Evolutionary conservation across 2,329 filamentous ascomycete genomes (phyloP).

Genomic region (Penicillium sp.): DNA sequence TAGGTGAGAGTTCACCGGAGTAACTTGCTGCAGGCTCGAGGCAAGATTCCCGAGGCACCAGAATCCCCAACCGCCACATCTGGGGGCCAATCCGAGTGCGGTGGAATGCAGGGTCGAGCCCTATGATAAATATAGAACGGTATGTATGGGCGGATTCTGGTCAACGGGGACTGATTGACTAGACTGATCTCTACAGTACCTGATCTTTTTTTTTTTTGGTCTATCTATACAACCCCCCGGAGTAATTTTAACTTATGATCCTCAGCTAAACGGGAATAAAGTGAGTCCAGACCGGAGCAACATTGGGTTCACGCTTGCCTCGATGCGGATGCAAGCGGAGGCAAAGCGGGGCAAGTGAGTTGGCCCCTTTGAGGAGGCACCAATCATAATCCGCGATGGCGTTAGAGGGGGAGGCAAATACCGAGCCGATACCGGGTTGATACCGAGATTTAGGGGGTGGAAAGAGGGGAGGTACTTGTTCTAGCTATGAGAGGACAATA

Average conservation of each 20-base stretch:
- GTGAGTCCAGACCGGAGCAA: slow-evolving; percentile 13
- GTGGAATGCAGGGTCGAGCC: slow-evolving; percentile 14
- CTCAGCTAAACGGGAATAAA: neutral
- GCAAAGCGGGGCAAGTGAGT: slow-evolving; percentile 5
- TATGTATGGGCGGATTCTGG: neutral
- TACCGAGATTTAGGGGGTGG: neutral
- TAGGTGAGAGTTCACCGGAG: neutral
- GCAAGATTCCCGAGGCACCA: neutral
- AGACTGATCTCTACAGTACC: too few relatives aligned
- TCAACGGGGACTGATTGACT: neutral
- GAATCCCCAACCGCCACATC: neutral
- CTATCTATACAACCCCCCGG: neutral
- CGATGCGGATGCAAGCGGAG: slow-evolving; percentile 18
- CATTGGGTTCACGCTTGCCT: slow-evolving; percentile 13
- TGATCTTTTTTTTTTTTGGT: too few relatives aligned
- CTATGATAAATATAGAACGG: neutral
- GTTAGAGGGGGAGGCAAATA: slow-evolving; percentile 3
- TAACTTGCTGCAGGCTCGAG: neutral
- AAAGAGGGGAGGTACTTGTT: neutral
- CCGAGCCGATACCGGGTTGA: neutral
- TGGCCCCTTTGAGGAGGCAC: slow-evolving; percentile 3
- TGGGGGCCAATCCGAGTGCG: neutral
- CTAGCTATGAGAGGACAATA: accelerated
- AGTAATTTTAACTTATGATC: neutral
- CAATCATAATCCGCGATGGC: neutral